These are phyloP conservation scores for Globisporangium apiculatum DNA, from an alignment of 352 stramenopile genomes.

Conservation along the genomic window DNA sequence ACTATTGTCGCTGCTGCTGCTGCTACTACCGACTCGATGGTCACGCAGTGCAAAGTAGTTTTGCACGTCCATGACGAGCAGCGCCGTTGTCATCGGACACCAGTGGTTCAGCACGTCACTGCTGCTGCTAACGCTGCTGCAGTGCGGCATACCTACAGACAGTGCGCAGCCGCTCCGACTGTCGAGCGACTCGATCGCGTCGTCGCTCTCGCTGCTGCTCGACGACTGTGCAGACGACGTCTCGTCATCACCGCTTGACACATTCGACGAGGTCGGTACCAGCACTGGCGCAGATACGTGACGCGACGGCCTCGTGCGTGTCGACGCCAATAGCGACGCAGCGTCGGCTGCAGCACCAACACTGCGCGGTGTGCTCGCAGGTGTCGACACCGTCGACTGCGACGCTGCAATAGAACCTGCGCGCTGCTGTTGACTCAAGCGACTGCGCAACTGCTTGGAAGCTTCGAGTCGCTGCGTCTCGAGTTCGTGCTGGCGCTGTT, in stretches of 20 bases:
- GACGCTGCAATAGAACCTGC: too few relatives aligned
- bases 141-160: too few relatives aligned
- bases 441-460: conserved; percentile 40
- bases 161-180: too few relatives aligned
- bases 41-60: conserved; percentile 53
- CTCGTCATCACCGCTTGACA: conserved; percentile 2
- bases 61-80: conserved; percentile 63
- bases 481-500: conserved; percentile 23
- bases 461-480: conserved; percentile 44
- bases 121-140: not conserved
- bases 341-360: not conserved
- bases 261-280: not conserved
- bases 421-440: conserved; percentile 22
- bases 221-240: conserved; percentile 2
- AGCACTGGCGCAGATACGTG: too few relatives aligned
- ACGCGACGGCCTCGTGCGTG: not conserved
- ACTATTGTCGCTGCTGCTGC: conserved; percentile 12
- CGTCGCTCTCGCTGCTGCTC: not conserved
- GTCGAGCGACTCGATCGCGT: too few relatives aligned
- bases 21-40: too few relatives aligned
- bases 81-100: conserved; percentile 56
- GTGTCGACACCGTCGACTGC: conserved; percentile 5
- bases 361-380: conserved; percentile 1
- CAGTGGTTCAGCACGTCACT: conserved; percentile 30
- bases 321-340: too few relatives aligned